Conservation (phyloP, 2,329 filamentous ascomycete species). For the Ceratocystis destructans region DNA sequence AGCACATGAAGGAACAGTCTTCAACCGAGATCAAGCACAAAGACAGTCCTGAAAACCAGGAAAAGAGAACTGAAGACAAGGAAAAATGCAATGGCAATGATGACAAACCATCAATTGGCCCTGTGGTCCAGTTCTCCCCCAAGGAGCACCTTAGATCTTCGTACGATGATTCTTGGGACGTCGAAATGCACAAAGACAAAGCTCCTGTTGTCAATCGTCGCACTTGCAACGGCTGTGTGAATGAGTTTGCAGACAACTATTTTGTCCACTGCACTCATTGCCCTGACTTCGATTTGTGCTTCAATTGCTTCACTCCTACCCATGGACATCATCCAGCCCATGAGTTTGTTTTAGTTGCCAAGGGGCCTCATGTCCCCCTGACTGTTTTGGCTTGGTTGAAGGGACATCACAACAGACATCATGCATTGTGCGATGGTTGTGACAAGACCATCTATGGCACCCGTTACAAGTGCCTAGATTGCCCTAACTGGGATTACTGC, state of each 20-base stretch:
- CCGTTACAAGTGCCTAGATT: conserved; percentile 92
- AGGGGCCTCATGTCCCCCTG: neutral
- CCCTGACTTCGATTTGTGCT: conserved; percentile 86
- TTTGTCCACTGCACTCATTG: conserved; percentile 79
- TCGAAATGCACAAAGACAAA: neutral
- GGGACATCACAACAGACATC: conserved; percentile 69
- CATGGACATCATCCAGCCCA: conserved; percentile 91
- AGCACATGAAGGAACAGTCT: neutral
- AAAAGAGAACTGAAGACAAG: neutral
- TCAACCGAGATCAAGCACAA: neutral
- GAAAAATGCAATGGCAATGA: neutral
- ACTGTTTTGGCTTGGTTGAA: conserved; percentile 45
- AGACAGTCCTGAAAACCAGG: too few species aligned
- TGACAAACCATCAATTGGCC: neutral
- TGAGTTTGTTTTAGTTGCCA: conserved; percentile 45
- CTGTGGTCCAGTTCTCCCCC: too few species aligned
- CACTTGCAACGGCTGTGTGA: conserved; percentile 55
- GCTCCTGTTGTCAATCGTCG: conserved; percentile 32
- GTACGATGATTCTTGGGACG: neutral
- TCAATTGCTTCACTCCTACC: conserved; percentile 61
- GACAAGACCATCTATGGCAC: conserved; percentile 69
- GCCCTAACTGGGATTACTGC: conserved; percentile 97
- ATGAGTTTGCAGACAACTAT: conserved; percentile 51
- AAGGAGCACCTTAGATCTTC: neutral
- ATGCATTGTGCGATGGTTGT: conserved; percentile 89